Conservation (phyloP, 1,284 basidiomycete genomes). For the Trichosporon sp. region DNA sequence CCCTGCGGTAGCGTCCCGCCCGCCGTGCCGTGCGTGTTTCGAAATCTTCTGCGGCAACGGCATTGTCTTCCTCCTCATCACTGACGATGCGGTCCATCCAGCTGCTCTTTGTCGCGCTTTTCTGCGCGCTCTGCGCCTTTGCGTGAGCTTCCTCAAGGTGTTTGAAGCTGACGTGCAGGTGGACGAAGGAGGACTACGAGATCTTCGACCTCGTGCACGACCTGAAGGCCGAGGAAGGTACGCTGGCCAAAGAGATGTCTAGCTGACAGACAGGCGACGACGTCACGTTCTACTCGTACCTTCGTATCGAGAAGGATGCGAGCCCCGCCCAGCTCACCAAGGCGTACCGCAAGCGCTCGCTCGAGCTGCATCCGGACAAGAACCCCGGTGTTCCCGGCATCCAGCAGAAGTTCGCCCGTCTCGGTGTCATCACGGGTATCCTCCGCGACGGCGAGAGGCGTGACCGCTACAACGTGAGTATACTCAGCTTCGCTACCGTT, state of each 20-base stretch:
- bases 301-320: slow-evolving; percentile 72
- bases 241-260: slow-evolving; percentile 7
- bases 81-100: slow-evolving; percentile 13
- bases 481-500: background rate
- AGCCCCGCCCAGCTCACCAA: slow-evolving; percentile 73
- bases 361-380: slow-evolving; percentile 88
- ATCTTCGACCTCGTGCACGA: slow-evolving; percentile 92
- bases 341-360: slow-evolving; percentile 85
- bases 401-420: slow-evolving; percentile 81
- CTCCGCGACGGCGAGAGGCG: slow-evolving; percentile 74
- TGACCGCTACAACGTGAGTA: slow-evolving; percentile 65
- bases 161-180: slow-evolving; percentile 33
- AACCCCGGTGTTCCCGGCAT: slow-evolving; percentile 78
- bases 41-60: slow-evolving; percentile 6
- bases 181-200: slow-evolving; percentile 79
- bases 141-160: slow-evolving; percentile 20
- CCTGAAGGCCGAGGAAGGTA: slow-evolving; percentile 78
- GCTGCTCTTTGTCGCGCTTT: slow-evolving; percentile 26
- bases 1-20: background rate
- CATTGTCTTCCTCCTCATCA: background rate
- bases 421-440: slow-evolving; percentile 82
- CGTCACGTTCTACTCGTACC: slow-evolving; percentile 85
- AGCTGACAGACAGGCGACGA: slow-evolving; percentile 65
- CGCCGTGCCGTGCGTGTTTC: background rate
- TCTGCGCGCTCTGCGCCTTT: slow-evolving; percentile 21